Conservation (phyloP, 768 basidiomycete species). For the Steccherinum ochraceum region DNA sequence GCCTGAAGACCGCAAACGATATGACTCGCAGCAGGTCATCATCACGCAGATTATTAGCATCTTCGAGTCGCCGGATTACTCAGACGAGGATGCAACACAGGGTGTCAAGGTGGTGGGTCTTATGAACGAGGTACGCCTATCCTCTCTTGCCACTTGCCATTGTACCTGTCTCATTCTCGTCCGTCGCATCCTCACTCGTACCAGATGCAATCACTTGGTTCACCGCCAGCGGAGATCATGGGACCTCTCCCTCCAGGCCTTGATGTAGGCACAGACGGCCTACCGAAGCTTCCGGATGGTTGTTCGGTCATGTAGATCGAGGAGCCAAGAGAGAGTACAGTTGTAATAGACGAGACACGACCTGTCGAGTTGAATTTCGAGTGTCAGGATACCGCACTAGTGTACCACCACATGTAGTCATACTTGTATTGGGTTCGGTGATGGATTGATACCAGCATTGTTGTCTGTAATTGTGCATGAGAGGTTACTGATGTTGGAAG, state of each 20-base stretch:
- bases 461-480: too few species aligned
- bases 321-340: too few species aligned
- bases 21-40: slow-evolving; percentile 50
- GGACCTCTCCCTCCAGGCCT: slow-evolving; percentile 75
- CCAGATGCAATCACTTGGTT: slow-evolving; percentile 77
- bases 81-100: slow-evolving; percentile 44
- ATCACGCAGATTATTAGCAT: slow-evolving; percentile 53
- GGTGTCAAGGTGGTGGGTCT: slow-evolving; percentile 50
- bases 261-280: slow-evolving; percentile 46
- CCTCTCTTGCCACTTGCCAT: background rate
- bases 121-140: slow-evolving; percentile 61
- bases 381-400: too few species aligned
- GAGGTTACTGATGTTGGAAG: too few species aligned
- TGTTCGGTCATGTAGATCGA: slow-evolving; percentile 25
- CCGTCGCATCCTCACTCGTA: background rate
- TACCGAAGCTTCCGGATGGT: slow-evolving; percentile 38
- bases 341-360: too few species aligned
- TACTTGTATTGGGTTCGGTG: too few species aligned
- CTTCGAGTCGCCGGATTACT: slow-evolving; percentile 59
- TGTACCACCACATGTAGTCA: too few species aligned
- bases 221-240: slow-evolving; percentile 79
- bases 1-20: slow-evolving; percentile 55
- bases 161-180: background rate
- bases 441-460: too few species aligned
- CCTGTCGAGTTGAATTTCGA: too few species aligned